Evolutionary conservation across 352 stramenopile genomes (phyloP).

Genomic region (Phytophthora ramorum): DNA sequence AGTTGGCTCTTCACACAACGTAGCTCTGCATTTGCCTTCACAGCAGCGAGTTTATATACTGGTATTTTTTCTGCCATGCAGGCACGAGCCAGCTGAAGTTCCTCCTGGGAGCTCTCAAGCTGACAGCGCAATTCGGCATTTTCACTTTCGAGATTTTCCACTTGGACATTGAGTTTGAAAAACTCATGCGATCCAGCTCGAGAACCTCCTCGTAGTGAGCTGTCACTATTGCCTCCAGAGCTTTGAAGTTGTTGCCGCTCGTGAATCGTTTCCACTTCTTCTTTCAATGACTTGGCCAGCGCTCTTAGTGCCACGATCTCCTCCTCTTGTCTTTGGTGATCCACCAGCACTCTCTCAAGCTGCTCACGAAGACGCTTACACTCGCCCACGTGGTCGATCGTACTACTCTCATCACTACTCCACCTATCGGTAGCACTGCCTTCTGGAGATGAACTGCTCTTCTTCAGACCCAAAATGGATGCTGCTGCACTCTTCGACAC

Average conservation of each 20-base stretch:
- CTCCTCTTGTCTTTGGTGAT: slow-evolving; percentile 63
- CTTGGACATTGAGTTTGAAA: slow-evolving; percentile 55
- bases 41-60: slow-evolving; percentile 37
- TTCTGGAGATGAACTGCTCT: neutral
- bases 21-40: slow-evolving; percentile 50
- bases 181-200: slow-evolving; percentile 40
- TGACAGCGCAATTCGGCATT: slow-evolving; percentile 41
- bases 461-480: slow-evolving; percentile 19
- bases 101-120: slow-evolving; percentile 23
- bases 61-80: slow-evolving; percentile 36
- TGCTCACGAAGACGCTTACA: slow-evolving; percentile 55
- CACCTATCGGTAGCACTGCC: neutral
- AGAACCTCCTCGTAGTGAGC: neutral
- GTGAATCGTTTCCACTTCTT: slow-evolving; percentile 59
- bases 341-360: slow-evolving; percentile 48
- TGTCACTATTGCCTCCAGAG: neutral
- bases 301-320: slow-evolving; percentile 67
- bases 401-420: slow-evolving; percentile 5
- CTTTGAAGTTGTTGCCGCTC: slow-evolving; percentile 19
- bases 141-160: slow-evolving; percentile 51
- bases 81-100: slow-evolving; percentile 13
- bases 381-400: slow-evolving; percentile 32
- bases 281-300: slow-evolving; percentile 58
- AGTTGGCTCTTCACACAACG: slow-evolving; percentile 47
- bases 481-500: neutral